Evolutionary conservation across 306 rosid genomes (phyloP), one percentile per base, ranked within the genome.

Genomic region (Acacia crassicarpa): DNA sequence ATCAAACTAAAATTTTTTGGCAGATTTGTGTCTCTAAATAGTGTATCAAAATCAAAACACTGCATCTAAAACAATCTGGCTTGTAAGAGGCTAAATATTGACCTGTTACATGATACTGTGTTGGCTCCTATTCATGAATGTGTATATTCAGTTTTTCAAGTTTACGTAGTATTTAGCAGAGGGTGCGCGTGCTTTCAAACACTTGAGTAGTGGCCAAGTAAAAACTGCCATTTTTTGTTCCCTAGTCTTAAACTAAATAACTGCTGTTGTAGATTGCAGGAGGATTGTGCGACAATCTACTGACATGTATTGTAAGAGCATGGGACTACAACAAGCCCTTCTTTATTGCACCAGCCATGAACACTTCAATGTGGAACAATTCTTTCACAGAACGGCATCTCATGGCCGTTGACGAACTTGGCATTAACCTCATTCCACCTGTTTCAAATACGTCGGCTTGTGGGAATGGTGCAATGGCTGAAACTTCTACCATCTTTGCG

Each of bases 401-500:
- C 69, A 74, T 84, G 76, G 49, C 81, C 12, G 85, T 93, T 23
- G 93, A 91, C 3, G 97, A 95, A 63, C 94, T 93, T 69, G 98
- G 98, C 62, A 86, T 88, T 54, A 45, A 81, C 45, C 91, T 95
- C 82, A 91, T 95, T 74, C 91, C 86, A 33, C 97, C 99, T 22
- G 93, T 93, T 58, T 53, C 86, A 1, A 93, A 89, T 90, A 89
- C 94, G 80, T 81, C 91, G 78, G 97, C 99, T 32, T 20, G 25
- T 9, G 99, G 99, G 82, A 93, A 91, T 74, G 99, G 98, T 30
- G 99, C 99, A 71, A 95, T 95, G 99, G 98, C 98, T 23, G 99
- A 95, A 84, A 94, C 97, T 56, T 86, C 94, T 54, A 75, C 91
- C 63, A 95, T 95, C 56, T 95, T 89, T 89, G 89, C 98, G 0